Evolutionary conservation across 1,284 basidiomycete genomes (phyloP), one percentile per base, ranked within the genome.

Genomic region (Ustanciosporium gigantosporum): DNA sequence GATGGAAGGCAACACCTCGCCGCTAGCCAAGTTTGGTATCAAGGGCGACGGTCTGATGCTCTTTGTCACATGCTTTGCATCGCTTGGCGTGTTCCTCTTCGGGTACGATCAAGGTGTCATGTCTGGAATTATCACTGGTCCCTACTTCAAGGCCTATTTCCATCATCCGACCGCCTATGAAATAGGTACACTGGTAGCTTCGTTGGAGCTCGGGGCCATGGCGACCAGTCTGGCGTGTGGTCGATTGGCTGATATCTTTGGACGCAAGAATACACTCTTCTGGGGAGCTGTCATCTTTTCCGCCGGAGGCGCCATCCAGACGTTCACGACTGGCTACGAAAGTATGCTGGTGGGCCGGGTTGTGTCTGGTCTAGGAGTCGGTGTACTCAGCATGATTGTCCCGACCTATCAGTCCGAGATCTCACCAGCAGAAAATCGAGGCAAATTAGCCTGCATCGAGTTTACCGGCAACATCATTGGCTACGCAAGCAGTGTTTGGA

Each of bases 391-490:
- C 39, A 96, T 93, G 52, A 91, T 96, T 59, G 94, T 97, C 19
- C 94, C 94, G 5, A 95, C 96, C 55, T 98, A 96, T 78, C 94
- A 96, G 80, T 90, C 88, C 68, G 94, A 97, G 81, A 91, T 97
- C 41, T 94, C 91, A 2, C 92, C 93, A 14, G 90, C 94, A 3
- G 85, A 91, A 74, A 90, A 95, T 81, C 53, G 75, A 23, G 75
- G 75, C 31, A 71, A 70, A 39, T 58, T 77, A 13, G 94, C 92
- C 4, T 95, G 91, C 72, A 92, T 97, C 83, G 94, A 97, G 76
- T 98, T 97, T 77, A 96, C 94, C 0, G 88, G 72, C 48, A 79
- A 81, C 74, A 88, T 97, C 68, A 82, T 91, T 51, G 94, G 94
- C 37, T 98, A 98, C 78, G 88, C 91, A n/a, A 86, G 86, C 48